A percentile compares a stretch with the other conserved stretches of the same genome.
Conservation (phyloP, 805 yeast species). For the Ogataea henricii region DNA sequence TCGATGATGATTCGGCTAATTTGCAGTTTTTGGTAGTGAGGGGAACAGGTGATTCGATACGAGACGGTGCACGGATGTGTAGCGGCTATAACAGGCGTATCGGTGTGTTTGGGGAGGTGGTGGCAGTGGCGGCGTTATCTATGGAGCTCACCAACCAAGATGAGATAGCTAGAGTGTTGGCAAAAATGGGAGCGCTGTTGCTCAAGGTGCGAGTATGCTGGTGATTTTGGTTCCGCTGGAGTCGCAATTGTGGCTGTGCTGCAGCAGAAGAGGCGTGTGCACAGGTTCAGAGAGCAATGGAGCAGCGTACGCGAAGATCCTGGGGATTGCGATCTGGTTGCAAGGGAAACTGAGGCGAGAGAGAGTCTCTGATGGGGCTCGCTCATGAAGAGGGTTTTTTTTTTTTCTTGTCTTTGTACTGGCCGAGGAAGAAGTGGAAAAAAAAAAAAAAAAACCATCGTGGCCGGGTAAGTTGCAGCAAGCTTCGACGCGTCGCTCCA, state of each 20-base stretch:
- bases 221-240: neutral
- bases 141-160: too few relatives aligned
- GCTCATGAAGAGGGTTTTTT: neutral
- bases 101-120: neutral
- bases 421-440: neutral
- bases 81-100: too few relatives aligned
- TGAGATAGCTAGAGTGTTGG: neutral
- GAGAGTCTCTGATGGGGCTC: too few relatives aligned
- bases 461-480: slow-evolving; percentile 6
- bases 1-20: neutral
- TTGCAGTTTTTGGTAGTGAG: neutral
- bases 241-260: neutral
- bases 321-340: too few relatives aligned
- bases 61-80: slow-evolving; percentile 1
- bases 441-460: slow-evolving; percentile 2
- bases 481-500: too few relatives aligned
- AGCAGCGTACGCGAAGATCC: neutral
- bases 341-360: too few relatives aligned
- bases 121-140: neutral
- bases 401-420: too few relatives aligned
- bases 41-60: neutral
- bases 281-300: neutral
- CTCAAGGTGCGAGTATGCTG: neutral
- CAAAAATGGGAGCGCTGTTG: neutral
- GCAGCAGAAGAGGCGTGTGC: neutral